Percentiles rank a stretch among this genome's conserved stretches.
Conservation (phyloP, 805 yeast genomes). For the Myxozyma mucilagina region DNA sequence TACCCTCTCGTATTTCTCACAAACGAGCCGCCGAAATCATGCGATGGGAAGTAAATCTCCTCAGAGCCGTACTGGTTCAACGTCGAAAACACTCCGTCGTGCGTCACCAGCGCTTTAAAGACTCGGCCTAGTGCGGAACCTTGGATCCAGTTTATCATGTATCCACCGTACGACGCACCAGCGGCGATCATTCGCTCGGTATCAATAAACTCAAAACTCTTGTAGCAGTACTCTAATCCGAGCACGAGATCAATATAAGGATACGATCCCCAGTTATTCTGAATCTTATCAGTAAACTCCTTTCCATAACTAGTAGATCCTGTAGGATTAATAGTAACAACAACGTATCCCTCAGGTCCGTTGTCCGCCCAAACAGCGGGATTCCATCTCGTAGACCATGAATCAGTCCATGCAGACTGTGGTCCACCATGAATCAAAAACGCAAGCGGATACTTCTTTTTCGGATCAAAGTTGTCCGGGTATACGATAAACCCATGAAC, state of each 20-base stretch:
- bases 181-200: conserved; percentile 34
- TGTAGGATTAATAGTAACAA: conserved; percentile 36
- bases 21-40: conserved; percentile 36
- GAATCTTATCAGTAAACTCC: conserved; percentile 33
- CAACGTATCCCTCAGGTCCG: conserved; percentile 33
- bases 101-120: conserved; percentile 36
- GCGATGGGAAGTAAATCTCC: conserved; percentile 35
- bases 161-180: conserved; percentile 38
- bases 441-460: conserved; percentile 34
- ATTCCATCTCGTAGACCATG: conserved; percentile 37
- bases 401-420: conserved; percentile 35
- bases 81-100: conserved; percentile 35
- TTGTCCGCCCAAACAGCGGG: conserved; percentile 36
- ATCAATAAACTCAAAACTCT: conserved; percentile 30
- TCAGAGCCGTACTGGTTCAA: conserved; percentile 33
- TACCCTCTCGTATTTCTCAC: conserved; percentile 31
- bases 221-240: conserved; percentile 30
- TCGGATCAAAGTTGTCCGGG: conserved; percentile 29
- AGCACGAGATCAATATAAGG: conserved; percentile 36
- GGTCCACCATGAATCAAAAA: conserved; percentile 38
- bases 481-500: conserved; percentile 34
- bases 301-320: conserved; percentile 38
- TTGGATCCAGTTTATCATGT: conserved; percentile 38
- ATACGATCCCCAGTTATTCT: conserved; percentile 35
- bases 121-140: conserved; percentile 35